Percentiles rank a stretch among this genome's conserved stretches.
Conservation (phyloP, 164 flowering plant species). For the Nymphaea colorata region DNA sequence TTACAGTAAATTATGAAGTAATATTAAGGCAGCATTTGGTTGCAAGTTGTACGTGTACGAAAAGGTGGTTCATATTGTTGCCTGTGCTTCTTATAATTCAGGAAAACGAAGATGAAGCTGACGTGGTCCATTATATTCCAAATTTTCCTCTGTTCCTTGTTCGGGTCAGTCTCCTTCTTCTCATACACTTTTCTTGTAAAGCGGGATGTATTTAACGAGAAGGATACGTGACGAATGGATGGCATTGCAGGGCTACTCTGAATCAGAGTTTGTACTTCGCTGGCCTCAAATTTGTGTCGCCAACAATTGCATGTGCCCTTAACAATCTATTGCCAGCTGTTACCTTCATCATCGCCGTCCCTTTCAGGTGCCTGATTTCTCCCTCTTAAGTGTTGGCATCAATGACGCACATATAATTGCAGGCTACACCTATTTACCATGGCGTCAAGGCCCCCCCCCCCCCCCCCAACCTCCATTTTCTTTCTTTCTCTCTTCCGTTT, state of each 20-base stretch:
- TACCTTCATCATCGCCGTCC: conserved; percentile 26
- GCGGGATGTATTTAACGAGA: too few species aligned
- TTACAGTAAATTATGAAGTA: too few species aligned
- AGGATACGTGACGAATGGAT: neutral
- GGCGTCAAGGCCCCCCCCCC: too few species aligned
- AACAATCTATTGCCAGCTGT: conserved; percentile 26
- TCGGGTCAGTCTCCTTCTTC: conserved; percentile 33
- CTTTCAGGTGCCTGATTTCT: conserved; percentile 14
- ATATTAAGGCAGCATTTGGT: too few species aligned
- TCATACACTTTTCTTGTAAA: neutral
- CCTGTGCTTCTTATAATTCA: conserved; percentile 4
- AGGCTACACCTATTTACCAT: too few species aligned
- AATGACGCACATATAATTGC: too few species aligned
- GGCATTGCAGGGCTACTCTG: conserved; percentile 18
- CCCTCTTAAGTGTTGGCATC: too few species aligned
- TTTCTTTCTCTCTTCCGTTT: too few species aligned
- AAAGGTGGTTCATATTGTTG: too few species aligned
- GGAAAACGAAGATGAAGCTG: conserved; percentile 42
- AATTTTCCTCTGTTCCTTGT: conserved; percentile 41
- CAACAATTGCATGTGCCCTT: conserved; percentile 25
- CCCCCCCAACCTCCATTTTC: too few species aligned
- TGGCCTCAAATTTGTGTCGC: conserved; percentile 22
- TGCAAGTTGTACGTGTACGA: too few species aligned
- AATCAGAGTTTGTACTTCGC: conserved; percentile 26
- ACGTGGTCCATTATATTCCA: conserved; percentile 29